These are phyloP conservation scores for Prunella vulgaris DNA, from an alignment of 257 asterid genomes.

Conservation along the genomic window DNA sequence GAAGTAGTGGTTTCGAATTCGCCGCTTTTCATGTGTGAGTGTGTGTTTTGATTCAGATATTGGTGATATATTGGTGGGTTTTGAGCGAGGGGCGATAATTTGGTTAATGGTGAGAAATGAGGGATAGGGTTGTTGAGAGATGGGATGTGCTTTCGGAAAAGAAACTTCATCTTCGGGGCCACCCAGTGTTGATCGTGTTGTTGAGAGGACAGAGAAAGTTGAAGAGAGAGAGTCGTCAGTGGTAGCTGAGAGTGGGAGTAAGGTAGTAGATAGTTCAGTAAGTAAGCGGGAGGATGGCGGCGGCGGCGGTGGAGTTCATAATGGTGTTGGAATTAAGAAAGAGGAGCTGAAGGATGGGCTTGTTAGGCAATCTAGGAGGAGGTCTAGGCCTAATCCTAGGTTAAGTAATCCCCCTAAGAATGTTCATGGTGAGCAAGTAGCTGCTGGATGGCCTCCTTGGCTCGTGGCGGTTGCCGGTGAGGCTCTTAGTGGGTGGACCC, in stretches of 20 bases:
- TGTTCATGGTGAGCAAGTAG: constrained; percentile 51
- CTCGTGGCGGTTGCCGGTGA: constrained; percentile 61
- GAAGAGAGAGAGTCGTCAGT: constrained; percentile 45
- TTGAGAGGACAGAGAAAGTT: constrained; percentile 35
- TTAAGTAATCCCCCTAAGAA: constrained; percentile 66
- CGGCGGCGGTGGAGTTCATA: constrained; percentile 41
- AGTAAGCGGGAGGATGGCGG: constrained; percentile 40
- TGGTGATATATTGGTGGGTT: constrained; percentile 21
- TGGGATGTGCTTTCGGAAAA: constrained; percentile 83
- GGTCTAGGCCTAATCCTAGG: constrained; percentile 72
- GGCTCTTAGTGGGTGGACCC: constrained; percentile 65
- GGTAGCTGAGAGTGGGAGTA: constrained; percentile 58
- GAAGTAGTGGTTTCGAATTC: not conserved
- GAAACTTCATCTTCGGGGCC: constrained; percentile 52
- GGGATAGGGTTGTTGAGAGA: constrained; percentile 36
- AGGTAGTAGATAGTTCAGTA: constrained; percentile 34
- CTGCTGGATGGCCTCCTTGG: constrained; percentile 82
- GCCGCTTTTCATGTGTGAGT: constrained; percentile 9
- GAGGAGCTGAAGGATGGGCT: constrained; percentile 49
- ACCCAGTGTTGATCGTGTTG: constrained; percentile 40
- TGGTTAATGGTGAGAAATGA: constrained; percentile 58
- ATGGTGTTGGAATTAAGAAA: constrained; percentile 42
- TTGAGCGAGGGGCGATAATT: constrained; percentile 34
- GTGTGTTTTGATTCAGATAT: not conserved
- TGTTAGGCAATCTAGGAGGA: constrained; percentile 45